Conservation (phyloP, 495 filamentous ascomycete species). For the Bacidia gigantensis region DNA sequence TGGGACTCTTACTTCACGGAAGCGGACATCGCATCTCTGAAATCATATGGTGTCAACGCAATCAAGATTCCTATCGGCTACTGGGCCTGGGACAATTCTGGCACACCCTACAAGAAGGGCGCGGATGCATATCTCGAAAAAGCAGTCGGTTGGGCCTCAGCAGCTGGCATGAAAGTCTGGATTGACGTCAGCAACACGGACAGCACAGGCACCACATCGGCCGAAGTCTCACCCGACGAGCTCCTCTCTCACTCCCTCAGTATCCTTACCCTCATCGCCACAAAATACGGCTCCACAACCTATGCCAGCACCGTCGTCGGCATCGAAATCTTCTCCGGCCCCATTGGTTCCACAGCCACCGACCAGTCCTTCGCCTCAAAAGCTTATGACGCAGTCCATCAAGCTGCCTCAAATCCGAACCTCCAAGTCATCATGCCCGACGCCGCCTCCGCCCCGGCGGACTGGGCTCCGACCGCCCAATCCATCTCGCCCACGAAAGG, state of each 20-base stretch:
- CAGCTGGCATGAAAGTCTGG: conserved; percentile 26
- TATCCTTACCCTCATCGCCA: conserved; percentile 26
- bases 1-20: conserved; percentile 29
- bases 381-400: conserved; percentile 25
- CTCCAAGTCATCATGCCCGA: conserved; percentile 28
- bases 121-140: conserved; percentile 27
- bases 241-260: conserved; percentile 16
- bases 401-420: conserved; percentile 20
- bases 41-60: conserved; percentile 28
- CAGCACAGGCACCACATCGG: conserved; percentile 13
- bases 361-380: conserved; percentile 21
- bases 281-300: conserved; percentile 26
- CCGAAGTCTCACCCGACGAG: conserved; percentile 3
- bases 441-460: conserved; percentile 19
- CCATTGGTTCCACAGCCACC: conserved; percentile 22
- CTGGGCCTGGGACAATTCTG: conserved; percentile 28
- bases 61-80: conserved; percentile 28
- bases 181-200: conserved; percentile 19
- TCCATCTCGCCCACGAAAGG: conserved; percentile 13
- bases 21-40: conserved; percentile 22
- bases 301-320: conserved; percentile 30
- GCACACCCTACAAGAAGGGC: conserved; percentile 24
- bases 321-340: conserved; percentile 31
- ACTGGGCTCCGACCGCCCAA: conserved; percentile 21
- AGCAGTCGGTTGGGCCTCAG: conserved; percentile 28